Evolutionary conservation across 2,329 filamentous ascomycete species (phyloP).

Genomic region (Hansfordia pulvinata): DNA sequence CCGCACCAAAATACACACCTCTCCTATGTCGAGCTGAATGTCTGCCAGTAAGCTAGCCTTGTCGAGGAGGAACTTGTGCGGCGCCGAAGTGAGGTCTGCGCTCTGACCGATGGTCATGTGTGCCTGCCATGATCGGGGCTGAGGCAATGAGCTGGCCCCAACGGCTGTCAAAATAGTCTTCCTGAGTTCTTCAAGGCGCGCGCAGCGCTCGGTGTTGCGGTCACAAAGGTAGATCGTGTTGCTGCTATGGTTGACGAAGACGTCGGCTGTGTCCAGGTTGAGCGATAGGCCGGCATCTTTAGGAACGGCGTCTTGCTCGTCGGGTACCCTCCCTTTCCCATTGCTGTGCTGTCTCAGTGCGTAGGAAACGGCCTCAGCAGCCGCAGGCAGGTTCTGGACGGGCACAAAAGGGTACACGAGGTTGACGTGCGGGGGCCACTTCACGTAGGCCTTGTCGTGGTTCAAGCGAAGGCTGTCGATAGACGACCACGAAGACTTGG

Average conservation of each 20-base stretch:
- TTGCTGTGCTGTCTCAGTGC: too few species aligned
- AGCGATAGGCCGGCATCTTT: conserved; percentile 21
- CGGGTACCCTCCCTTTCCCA: too few species aligned
- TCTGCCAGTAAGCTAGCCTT: conserved; percentile 35
- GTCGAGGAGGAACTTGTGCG: conserved; percentile 35
- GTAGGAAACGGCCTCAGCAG: conserved; percentile 22
- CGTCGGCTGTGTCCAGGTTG: conserved; percentile 24
- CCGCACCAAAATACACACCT: conserved; percentile 39
- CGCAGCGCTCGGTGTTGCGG: conserved; percentile 6
- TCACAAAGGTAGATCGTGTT: conserved; percentile 35
- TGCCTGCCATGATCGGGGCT: conserved; percentile 19
- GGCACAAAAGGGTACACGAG: conserved; percentile 52
- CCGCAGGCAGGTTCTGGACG: conserved; percentile 30
- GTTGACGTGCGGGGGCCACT: conserved; percentile 56
- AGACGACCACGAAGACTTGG: conserved; percentile 27
- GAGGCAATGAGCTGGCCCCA: conserved; percentile 21
- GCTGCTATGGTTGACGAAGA: conserved; percentile 33
- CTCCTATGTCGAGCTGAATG: conserved; percentile 24
- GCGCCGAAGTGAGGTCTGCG: conserved; percentile 25
- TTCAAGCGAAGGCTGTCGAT: conserved; percentile 42
- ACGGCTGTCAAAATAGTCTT: conserved; percentile 19
- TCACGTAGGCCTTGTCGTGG: conserved; percentile 46
- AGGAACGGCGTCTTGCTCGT: too few species aligned
- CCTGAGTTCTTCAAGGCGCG: conserved; percentile 19
- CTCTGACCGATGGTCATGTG: conserved; percentile 51